Base-by-base conservation (phyloP, 345 rosid genomes). In the Leavenworthia alabamica region DNA sequence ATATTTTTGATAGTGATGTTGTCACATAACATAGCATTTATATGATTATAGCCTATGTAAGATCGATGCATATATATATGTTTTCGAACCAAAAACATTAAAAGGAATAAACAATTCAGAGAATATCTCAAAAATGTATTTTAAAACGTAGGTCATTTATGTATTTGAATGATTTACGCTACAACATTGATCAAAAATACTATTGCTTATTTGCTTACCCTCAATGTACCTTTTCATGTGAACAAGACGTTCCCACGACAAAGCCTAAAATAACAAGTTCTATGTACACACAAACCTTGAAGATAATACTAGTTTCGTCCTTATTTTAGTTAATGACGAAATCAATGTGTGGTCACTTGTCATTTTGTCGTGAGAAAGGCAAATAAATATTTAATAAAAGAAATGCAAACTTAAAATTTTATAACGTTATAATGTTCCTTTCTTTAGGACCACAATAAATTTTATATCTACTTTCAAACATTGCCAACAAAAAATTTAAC, bases 251-350 rank as follows among this genome's bases (percentile, higher is more conserved):
- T 32, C 29, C 10, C 29, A 19, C 22, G 64, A 31, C 27, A 31
- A 44, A 32, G 31, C 52, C 11, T 17, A 11, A 29, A 26, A 17
- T 23, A 17, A 59, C 41, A 19, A 59, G 35, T 16, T 27, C 42
- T 45, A 31, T 60, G 43, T 20, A 45, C 65, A 60, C 54, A 60
- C 10, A 60, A 45, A 19, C 53, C 42, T 42, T 16, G 8, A 11
- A 42, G 51, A 58, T 58, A 16, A 43, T 17, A 58, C 39, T 23
- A 56, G 35, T 39, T 37, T 56, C 16, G 50, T 27, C 16, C 13
- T 28, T 42, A 29, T 58, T 28, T 41, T 11, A 10, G 27, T 42
- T 16, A 28, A 16, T 28, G 26, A 27, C 22, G 15, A 41, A 26
- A 16, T 24, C 11, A 13, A 7, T 17, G 36, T 42, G 23, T 37